These are phyloP conservation scores for Fraxinus floribunda DNA, from an alignment of 305 asterid species.

Conservation along the genomic window DNA sequence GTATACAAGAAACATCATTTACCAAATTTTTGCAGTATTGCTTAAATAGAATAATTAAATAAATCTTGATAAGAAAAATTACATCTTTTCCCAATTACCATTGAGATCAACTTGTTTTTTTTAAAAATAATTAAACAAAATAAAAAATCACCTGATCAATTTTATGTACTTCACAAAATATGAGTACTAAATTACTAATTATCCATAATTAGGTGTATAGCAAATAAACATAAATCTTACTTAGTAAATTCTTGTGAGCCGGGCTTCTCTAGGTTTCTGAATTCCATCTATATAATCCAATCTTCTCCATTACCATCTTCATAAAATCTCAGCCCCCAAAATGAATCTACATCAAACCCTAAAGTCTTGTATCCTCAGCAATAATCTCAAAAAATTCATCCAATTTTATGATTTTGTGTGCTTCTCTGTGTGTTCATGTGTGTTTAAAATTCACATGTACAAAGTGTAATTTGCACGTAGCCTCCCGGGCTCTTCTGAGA, in stretches of 20 bases:
- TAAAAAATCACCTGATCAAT: not conserved
- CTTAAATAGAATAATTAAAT: not conserved
- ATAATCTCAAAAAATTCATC: not conserved
- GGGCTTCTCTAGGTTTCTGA: not conserved
- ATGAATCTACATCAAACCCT: not conserved
- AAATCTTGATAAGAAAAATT: not conserved
- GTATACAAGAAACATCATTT: not conserved
- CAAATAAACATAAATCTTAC: not conserved
- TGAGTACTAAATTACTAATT: too few species aligned
- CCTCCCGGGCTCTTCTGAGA: conserved; percentile 65
- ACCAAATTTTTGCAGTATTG: not conserved
- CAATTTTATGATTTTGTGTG: not conserved
- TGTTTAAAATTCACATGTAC: too few species aligned
- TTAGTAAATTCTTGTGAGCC: not conserved
- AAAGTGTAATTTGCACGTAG: conserved; percentile 40
- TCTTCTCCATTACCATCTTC: not conserved
- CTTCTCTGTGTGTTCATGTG: not conserved
- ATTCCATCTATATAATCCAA: not conserved
- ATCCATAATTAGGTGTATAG: not conserved
- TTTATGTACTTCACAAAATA: too few species aligned
- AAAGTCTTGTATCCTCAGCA: not conserved
- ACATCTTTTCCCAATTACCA: not conserved
- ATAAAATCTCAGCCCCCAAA: not conserved
- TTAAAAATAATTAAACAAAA: too few species aligned
- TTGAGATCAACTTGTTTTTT: not conserved